Evolutionary conservation across 139 green algal species (phyloP), one percentile per base, ranked within the genome.

Genomic region (Picochlorum costavermella): DNA sequence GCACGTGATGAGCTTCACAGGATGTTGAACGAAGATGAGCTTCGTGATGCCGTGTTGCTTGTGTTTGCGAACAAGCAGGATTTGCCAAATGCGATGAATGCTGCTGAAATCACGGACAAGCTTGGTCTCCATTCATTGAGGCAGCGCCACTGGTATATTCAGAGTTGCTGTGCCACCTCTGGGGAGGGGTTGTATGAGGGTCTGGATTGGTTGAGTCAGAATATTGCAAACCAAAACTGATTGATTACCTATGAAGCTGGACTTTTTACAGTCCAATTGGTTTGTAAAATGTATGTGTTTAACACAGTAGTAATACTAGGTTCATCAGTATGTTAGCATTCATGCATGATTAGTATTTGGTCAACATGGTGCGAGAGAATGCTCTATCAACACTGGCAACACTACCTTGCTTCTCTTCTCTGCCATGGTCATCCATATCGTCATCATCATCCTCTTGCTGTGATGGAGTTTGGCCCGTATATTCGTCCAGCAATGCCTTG

Each of bases 11-110:
- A 99, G 84, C 83, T 99, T 62, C 92, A 97, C 77, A 79, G 94
- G 44, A 99, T 99, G 93, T 77, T 99, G 31, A 98, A 97, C 78
- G 94, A 98, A 80, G 94, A 97, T 60, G 92, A 97, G 79, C 84
- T 98, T 69, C 90, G 92, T 65, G 89, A 98, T 43, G 94, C 93
- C 10, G 90, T 96, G 55, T 84, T 97, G 73, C 76, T 98, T 45
- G 90, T 98, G 30, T 98, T 99, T 73, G 94, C 94, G 70, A 99
- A 99, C 88, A 99, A 99, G 81, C 94, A 99, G 82, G 94, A 99
- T 77, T 80, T 99, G 81, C 92, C 92, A 12, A 96, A 98, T 73
- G 92, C 92, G 8, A 99, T 99, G 94, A 97, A 94, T 67, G 89
- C 91, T n/a, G 92, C 92, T 53, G 92, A 98, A 79, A 96, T 99